Conservation (phyloP, 2,329 filamentous ascomycete genomes). For the Colletotrichum eleusines region DNA sequence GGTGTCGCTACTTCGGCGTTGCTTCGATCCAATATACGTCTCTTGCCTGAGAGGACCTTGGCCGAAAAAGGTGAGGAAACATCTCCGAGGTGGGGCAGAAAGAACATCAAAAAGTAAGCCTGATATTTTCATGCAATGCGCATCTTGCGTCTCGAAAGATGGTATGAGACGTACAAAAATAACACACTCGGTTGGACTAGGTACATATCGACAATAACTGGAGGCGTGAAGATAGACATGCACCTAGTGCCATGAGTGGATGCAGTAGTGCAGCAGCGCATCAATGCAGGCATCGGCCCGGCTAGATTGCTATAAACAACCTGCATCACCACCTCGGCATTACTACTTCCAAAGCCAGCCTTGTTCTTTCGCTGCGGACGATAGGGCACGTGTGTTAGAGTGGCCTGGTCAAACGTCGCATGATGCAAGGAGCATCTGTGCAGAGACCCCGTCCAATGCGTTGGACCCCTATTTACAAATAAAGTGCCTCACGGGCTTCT, state of each 20-base stretch:
- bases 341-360: not conserved
- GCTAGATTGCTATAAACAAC: not conserved
- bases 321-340: no score
- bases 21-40: not conserved
- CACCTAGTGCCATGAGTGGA: not conserved
- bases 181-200: not conserved
- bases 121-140: not conserved
- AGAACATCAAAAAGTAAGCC: no score
- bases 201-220: not conserved
- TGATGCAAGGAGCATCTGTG: not conserved
- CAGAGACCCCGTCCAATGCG: not conserved
- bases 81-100: not conserved
- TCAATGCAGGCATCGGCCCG: not conserved
- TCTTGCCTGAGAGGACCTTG: not conserved
- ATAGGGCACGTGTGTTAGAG: not conserved
- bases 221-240: not conserved
- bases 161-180: not conserved
- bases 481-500: not conserved
- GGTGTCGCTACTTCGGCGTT: not conserved
- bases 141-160: not conserved
- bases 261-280: not conserved
- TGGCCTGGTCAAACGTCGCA: not conserved
- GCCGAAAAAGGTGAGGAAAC: not conserved
- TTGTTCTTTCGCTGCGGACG: not conserved
- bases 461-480: not conserved